Base-by-base conservation (phyloP, 2,329 filamentous ascomycete genomes). In the Westerdykella aurantiaca region DNA sequence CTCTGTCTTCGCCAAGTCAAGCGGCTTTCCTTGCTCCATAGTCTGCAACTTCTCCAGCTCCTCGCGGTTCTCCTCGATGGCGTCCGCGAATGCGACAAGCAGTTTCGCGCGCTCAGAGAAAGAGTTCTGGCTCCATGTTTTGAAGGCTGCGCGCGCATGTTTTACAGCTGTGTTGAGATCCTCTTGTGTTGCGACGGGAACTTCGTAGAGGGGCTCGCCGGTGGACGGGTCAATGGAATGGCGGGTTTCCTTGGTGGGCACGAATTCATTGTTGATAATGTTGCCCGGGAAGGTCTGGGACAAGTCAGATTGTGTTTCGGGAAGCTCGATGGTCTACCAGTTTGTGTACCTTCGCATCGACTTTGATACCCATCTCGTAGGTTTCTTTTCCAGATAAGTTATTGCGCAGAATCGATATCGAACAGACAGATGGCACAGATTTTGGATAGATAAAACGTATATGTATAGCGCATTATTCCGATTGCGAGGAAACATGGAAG, bases 221-320 rank as follows among this genome's bases (percentile, higher is more conserved):
- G 70, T 78, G 7, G 75, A 69, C 0, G 76, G 76, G 52, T 79
- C 74, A 49, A 76, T 64, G 22, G 68, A 65, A 47, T 72, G 67
- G 16, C 71, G 68, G 11, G 70, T 76, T 37, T 63, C 50, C 3
- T 57, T 45, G 0, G 72, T 74, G 21, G 64, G 52, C 11, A 63
- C 60, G 37, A 71, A 53, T 50, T 73, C 60, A 38, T 72, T 73
- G 47, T 75, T 69, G 48, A 78, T 76, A 44, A 74, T 62, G 59
- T 77, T 79, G 31, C 56, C 56, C 23, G 40, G 46, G 38, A 52
- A 55, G 31, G 37, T 50, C 49, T 52, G 35, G 18, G 18, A 21
- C 4, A 21, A 25, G 14, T 33, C 12, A 14, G 31, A 13, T 12
- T 33, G 6, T 13, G 31, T 6, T 4, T 33, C 12, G 12, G 31